Evolutionary conservation across 176 grass and related monocot genomes (phyloP).

Genomic region (Paspalum notatum): DNA sequence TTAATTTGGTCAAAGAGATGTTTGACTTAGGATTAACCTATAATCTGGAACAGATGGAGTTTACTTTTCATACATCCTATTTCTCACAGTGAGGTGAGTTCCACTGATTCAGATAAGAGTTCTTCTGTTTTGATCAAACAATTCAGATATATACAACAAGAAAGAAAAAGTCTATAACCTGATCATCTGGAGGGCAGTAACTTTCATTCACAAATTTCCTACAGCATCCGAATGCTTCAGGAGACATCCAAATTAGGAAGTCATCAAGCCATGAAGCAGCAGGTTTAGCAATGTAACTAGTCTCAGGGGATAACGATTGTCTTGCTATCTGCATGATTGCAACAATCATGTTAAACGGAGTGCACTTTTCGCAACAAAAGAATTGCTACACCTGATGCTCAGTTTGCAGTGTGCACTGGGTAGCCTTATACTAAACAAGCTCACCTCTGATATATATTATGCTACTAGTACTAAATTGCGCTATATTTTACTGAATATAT

Average conservation of each 20-base stretch:
- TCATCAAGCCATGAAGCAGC: conserved; percentile 99
- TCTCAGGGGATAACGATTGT: conserved; percentile 73
- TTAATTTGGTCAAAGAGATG: too few species aligned
- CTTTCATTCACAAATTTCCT: conserved; percentile 80
- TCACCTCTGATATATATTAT: conserved; percentile 15
- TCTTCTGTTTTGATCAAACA: conserved; percentile 21
- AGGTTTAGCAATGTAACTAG: conserved; percentile 91
- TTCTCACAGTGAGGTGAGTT: background rate
- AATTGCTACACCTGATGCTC: conserved; percentile 17
- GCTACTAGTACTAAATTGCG: conserved; percentile 30
- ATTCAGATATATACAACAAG: conserved; percentile 36
- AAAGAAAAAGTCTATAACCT: conserved; percentile 57
- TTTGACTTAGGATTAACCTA: too few species aligned
- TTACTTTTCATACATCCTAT: background rate
- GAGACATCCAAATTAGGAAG: conserved; percentile 97
- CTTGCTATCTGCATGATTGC: conserved; percentile 72
- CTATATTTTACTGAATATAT: conserved; percentile 32
- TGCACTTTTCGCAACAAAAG: conserved; percentile 23
- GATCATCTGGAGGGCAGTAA: conserved; percentile 96
- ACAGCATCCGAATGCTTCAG: conserved; percentile 98
- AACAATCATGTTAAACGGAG: conserved; percentile 18
- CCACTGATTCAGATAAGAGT: conserved; percentile 24
- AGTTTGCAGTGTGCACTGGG: background rate
- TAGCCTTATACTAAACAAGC: conserved; percentile 35
- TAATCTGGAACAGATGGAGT: too few species aligned